These are phyloP conservation scores for Talaromyces sp. DNA, from an alignment of 2,329 filamentous ascomycete genomes.

Conservation along the genomic window DNA sequence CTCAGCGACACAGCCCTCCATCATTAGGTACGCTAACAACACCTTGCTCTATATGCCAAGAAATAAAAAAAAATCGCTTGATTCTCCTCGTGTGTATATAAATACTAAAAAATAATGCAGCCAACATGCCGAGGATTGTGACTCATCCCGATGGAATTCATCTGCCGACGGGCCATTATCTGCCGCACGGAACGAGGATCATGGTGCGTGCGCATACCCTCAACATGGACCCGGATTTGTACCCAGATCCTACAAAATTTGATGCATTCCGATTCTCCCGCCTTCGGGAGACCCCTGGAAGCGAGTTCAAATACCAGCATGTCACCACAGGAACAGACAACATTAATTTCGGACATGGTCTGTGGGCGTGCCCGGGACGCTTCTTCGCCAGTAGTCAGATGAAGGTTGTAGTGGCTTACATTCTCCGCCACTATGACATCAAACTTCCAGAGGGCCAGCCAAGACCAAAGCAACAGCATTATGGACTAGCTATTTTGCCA, in stretches of 20 bases:
- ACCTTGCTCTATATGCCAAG: slow-evolving; percentile 7
- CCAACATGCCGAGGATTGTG: no score
- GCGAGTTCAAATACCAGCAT: not conserved
- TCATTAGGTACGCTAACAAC: no score
- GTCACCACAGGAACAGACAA: not conserved
- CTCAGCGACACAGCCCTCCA: slow-evolving; percentile 15
- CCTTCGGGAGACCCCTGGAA: not conserved
- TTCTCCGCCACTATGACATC: no score
- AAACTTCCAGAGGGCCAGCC: no score
- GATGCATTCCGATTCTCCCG: slow-evolving; percentile 26
- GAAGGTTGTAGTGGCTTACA: no score
- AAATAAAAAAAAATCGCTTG: no score
- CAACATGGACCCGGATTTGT: slow-evolving; percentile 15
- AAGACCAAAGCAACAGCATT: no score
- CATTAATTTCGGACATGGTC: slow-evolving; percentile 31
- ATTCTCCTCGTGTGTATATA: no score
- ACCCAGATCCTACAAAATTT: slow-evolving; percentile 7
- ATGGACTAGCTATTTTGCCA: no score
- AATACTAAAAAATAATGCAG: no score
- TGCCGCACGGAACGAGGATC: slow-evolving; percentile 14
- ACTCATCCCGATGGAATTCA: no score
- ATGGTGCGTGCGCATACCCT: slow-evolving; percentile 7
- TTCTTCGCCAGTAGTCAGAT: slow-evolving; percentile 32
- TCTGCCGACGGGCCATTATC: slow-evolving; percentile 4
- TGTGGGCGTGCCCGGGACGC: slow-evolving; percentile 33